Percentiles rank a stretch among this genome's conserved stretches.
Evolutionary conservation across 768 basidiomycete genomes (phyloP).

Genomic region (Paxillus ammoniavirescens): DNA sequence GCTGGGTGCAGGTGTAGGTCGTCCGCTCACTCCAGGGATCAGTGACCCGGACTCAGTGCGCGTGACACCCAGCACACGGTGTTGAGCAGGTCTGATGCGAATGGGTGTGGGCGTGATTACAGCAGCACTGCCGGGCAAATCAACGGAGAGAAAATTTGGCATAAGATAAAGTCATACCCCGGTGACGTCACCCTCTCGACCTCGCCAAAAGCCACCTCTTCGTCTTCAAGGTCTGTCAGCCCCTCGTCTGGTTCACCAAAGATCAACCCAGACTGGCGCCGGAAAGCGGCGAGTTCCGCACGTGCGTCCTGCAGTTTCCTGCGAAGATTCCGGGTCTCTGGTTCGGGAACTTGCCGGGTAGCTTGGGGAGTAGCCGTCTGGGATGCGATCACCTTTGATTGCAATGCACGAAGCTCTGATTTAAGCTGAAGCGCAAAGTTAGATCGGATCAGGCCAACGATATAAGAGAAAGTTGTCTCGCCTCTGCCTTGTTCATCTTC

Average conservation of each 20-base stretch:
- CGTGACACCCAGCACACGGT: constrained; percentile 15
- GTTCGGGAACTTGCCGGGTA: constrained; percentile 20
- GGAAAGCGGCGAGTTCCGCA: constrained; percentile 19
- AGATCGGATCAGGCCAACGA: not conserved
- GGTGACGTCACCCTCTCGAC: not conserved
- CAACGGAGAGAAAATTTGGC: not conserved
- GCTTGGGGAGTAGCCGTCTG: not conserved
- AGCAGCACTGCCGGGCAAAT: not conserved
- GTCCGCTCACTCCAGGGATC: constrained; percentile 46
- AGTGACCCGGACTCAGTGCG: constrained; percentile 49
- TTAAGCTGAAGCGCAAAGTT: constrained; percentile 22
- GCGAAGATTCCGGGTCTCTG: constrained; percentile 27
- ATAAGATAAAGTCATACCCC: constrained; percentile 1
- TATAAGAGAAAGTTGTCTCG: constrained; percentile 12
- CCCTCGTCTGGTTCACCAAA: constrained; percentile 6
- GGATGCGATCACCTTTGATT: constrained; percentile 16
- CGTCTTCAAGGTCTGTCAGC: constrained; percentile 10
- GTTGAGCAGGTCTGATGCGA: not conserved
- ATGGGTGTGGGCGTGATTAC: not conserved
- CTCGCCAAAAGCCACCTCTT: not conserved
- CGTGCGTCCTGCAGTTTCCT: constrained; percentile 29
- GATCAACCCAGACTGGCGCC: not conserved
- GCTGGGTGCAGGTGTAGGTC: constrained; percentile 51
- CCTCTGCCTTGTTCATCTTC: constrained; percentile 44
- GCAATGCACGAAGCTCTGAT: constrained; percentile 25